Base-by-base conservation (phyloP, 495 filamentous ascomycete species). In the Penicillium simplicissimum region DNA sequence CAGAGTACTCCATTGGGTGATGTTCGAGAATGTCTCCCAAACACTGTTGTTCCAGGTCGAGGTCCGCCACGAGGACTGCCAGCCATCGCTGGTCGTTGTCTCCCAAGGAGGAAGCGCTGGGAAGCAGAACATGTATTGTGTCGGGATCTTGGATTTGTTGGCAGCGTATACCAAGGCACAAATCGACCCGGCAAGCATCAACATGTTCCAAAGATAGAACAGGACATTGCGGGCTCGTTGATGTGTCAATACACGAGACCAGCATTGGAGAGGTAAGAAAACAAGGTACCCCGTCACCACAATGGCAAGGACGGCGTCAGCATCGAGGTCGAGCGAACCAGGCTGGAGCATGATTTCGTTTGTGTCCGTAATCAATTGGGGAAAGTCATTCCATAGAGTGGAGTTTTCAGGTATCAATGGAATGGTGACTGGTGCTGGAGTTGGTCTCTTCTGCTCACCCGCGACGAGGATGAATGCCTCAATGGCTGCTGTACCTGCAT, bases 241-340 rank as follows among this genome's bases (percentile, higher is more conserved):
- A 14, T 72, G 51, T 0, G 61, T 65, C 25, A 76, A 55, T 7
- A 69, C 58, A 1, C 74, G 67, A 4, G 74, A 76, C 72, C 71
- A 75, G 53, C 66, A 70, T 61, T 75, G 72, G 8, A 76, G 59
- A 3, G 74, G 74, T 7, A 76, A 61, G 43, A 76, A 76, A 34
- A 75, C 69, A 10, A 76, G 74, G 45, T 76, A 76, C 1, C 71
- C 72, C 3, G 74, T 76, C 31, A 76, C 67, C 3, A 76, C 74
- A 21, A 76, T 71, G 5, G 74, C 72, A 9, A 76, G 64, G 1
- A 76, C 69, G 6, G 74, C 74, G 57, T 76, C 72, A 1, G 64
- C 66, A 37, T 76, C 74, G 8, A 76, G 62, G 36, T 76, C 74
- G 1, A 71, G 42, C 7, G 74, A 64, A 13, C 59, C 71, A 3